Evolutionary conservation across 768 basidiomycete species (phyloP).

Genomic region (Stropharia rugosoannulata): DNA sequence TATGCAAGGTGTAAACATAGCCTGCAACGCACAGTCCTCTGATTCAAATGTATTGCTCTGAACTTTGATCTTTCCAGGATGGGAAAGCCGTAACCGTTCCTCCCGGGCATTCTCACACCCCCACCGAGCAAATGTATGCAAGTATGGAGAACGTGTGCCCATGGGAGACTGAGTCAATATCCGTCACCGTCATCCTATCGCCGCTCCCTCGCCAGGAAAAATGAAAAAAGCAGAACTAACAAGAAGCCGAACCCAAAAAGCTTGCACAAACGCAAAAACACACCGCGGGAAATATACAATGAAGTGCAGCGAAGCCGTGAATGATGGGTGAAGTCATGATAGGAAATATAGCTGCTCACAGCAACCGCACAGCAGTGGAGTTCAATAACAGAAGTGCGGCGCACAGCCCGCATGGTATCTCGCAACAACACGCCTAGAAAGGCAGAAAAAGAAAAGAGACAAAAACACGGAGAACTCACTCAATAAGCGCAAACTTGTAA

Average conservation of each 20-base stretch:
- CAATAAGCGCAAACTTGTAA: slow-evolving; percentile 56
- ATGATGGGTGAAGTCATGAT: no score
- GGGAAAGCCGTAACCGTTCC: slow-evolving; percentile 4
- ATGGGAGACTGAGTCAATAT: not conserved
- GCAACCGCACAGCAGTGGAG: not conserved
- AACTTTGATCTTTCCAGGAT: slow-evolving; percentile 7
- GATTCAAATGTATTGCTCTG: not conserved
- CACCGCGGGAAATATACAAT: no score
- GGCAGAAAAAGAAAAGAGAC: slow-evolving; percentile 1
- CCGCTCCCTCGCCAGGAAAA: not conserved
- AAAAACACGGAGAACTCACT: slow-evolving; percentile 41
- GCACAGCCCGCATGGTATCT: slow-evolving; percentile 1
- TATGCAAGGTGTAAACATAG: not conserved
- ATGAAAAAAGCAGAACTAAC: not conserved
- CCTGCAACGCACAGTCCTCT: slow-evolving; percentile 1
- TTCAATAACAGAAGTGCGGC: not conserved
- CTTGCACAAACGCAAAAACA: not conserved
- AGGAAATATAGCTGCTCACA: not conserved
- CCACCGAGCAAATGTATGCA: slow-evolving; percentile 8
- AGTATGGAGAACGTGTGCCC: slow-evolving; percentile 6
- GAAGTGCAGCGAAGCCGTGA: no score
- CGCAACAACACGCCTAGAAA: slow-evolving; percentile 1
- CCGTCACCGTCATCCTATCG: not conserved
- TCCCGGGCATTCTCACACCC: slow-evolving; percentile 13
- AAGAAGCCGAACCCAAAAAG: not conserved